These are phyloP conservation scores for Rheum nobile DNA, from an alignment of 148 eudicot species.

Conservation along the genomic window DNA sequence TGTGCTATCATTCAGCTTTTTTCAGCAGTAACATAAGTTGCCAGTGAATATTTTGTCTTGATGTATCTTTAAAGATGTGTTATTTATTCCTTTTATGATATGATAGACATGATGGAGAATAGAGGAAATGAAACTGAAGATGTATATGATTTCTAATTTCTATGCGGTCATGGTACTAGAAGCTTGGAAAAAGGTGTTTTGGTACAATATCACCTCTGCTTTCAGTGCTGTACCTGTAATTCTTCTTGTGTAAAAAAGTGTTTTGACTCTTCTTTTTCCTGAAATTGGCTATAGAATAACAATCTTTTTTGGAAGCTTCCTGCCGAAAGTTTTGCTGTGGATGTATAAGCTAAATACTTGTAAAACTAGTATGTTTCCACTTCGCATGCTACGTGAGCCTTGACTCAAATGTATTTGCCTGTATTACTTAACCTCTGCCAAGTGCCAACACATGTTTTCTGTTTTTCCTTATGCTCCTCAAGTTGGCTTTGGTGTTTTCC, in stretches of 20 bases:
- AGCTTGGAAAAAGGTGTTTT: neutral
- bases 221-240: neutral
- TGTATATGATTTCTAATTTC: neutral
- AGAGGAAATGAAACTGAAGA: neutral
- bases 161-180: neutral
- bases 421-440: neutral
- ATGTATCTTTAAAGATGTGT: neutral
- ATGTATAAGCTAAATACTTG: neutral
- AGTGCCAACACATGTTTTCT: neutral
- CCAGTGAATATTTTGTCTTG: neutral
- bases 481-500: neutral
- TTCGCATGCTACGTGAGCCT: neutral
- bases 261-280: neutral
- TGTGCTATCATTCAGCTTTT: neutral
- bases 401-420: neutral
- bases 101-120: neutral
- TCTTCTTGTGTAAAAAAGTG: neutral
- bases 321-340: neutral
- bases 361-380: neutral
- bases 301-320: neutral
- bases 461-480: neutral
- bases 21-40: neutral
- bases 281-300: neutral
- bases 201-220: neutral
- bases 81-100: neutral